Base-by-base conservation (phyloP, 2,329 filamentous ascomycete genomes). In the Diplodia sapinea region DNA sequence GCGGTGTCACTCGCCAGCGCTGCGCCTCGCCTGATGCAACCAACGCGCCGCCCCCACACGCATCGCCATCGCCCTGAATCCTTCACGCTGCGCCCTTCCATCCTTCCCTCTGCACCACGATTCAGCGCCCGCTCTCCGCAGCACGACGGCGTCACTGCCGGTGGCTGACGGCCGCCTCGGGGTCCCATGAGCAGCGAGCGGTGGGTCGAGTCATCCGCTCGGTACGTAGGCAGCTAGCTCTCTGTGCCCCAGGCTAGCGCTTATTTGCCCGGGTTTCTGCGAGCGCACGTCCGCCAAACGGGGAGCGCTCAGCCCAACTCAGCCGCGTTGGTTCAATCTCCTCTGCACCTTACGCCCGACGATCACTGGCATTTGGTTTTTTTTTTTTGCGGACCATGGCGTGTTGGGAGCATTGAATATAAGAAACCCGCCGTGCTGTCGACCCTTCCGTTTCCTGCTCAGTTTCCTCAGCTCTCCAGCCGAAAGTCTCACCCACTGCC, bases 291-390 rank as follows among this genome's bases (percentile, higher is more conserved):
- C 43, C 59, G 43, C 12, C 40, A 8, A 26, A 51, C 43, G n/a
- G n/a, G 33, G 43, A 23, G 43, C 29, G 38, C 59, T 63, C 59
- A 63, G 59, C 59, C 59, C 59, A 63, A 63, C 59, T 51, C 59
- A 50, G 59, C 59, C 59, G 47, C 47, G 59, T 63, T 38, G 40
- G 31, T 29, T n/a, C 54, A 38, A 26, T 49, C 47, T 61, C 23
- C 33, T 59, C 40, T 47, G 57, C 56, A 61, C 59, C 51, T 51
- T 38, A 26, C 38, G 29, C 40, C 43, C 59, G 59, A 38, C 47
- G 59, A 63, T 63, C 59, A 26, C 51, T 7, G n/a, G n/a, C 17
- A 20, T 47, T n/a, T n/a, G n/a, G n/a, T n/a, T n/a, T n/a, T n/a
- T 9, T 38, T 20, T 36, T 17, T 51, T 51, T 38, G 15, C n/a